A percentile compares a stretch with the other conserved stretches of the same genome.
Conservation (phyloP, 805 yeast genomes). For the Nakazawaea peltata region DNA sequence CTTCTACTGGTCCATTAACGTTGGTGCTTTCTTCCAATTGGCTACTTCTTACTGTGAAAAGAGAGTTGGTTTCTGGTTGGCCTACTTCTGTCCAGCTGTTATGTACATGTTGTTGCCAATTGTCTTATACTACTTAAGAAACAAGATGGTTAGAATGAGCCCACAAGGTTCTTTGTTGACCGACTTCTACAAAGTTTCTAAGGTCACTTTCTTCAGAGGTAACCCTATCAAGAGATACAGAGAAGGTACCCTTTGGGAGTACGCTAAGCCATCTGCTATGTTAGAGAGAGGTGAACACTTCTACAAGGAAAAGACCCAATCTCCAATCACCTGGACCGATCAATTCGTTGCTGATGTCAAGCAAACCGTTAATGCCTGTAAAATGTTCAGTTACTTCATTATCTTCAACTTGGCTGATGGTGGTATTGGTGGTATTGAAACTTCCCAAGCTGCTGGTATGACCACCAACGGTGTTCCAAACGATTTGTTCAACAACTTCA, state of each 20-base stretch:
- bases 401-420: conserved; percentile 33
- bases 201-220: conserved; percentile 32
- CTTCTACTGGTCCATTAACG: conserved; percentile 48
- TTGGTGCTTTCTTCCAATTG: conserved; percentile 45
- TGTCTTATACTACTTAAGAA: conserved; percentile 29
- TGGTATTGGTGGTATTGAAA: conserved; percentile 40
- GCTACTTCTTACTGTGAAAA: conserved; percentile 46
- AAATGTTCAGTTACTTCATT: conserved; percentile 34
- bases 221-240: conserved; percentile 33
- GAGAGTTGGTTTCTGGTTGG: conserved; percentile 47
- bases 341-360: conserved; percentile 40
- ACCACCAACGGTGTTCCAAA: conserved; percentile 44
- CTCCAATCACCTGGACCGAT: conserved; percentile 28
- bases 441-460: conserved; percentile 50
- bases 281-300: conserved; percentile 30
- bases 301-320: conserved; percentile 20
- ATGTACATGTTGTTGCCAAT: conserved; percentile 45
- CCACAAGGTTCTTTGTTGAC: conserved; percentile 41
- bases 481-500: conserved; percentile 46
- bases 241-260: conserved; percentile 37
- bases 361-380: conserved; percentile 35
- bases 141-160: conserved; percentile 23
- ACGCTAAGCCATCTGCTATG: conserved; percentile 38
- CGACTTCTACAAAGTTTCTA: conserved; percentile 31
- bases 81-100: conserved; percentile 46